Evolutionary conservation across 140 eudicot genomes (phyloP), one percentile per base, ranked within the genome.

Genomic region (Flaveria floridana): DNA sequence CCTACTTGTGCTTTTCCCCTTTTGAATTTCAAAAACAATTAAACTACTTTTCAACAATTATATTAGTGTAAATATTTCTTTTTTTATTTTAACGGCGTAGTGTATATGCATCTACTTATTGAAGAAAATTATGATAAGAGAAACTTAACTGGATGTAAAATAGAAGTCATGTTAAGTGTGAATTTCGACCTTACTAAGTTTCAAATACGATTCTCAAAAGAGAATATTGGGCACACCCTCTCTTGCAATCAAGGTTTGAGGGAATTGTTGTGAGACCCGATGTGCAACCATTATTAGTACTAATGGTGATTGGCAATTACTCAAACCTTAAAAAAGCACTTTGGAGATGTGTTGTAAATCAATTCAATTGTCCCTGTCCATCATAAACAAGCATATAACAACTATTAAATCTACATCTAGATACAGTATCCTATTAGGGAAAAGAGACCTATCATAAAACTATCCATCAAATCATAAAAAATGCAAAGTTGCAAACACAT

Each of bases 351-450:
- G 46, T 30, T 30, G 18, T 14, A 28, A 28, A 10, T 52, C 30
- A 28, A 71, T 19, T n/a, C 23, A 30, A 26, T 14, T 21, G 1
- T 23, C 46, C 37, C 2, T 69, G 23, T 21, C 74, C 62, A 69
- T 69, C 30, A 19, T 11, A 25, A 25, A 44, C 73, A 68, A 11
- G 13, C 39, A 44, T 41, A 68, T 20, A 37, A 6, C 55, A 44
- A 68, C 57, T 11, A 68, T 13, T 37, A 68, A 68, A 68, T 14
- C 73, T 21, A 26, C 58, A 44, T 47, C 74, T 47, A 13, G 46
- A 69, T 47, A 47, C 46, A 47, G 10, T 13, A 69, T 46, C 46
- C 51, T 39, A 39, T 13, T 12, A 18, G 62, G 28, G 13, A 55
- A 18, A 55, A 65, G 46, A 39, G 39, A 65, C 7, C 25, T 65